Conservation (phyloP, 1,284 basidiomycete genomes). For the Apiotrichum sp. region DNA sequence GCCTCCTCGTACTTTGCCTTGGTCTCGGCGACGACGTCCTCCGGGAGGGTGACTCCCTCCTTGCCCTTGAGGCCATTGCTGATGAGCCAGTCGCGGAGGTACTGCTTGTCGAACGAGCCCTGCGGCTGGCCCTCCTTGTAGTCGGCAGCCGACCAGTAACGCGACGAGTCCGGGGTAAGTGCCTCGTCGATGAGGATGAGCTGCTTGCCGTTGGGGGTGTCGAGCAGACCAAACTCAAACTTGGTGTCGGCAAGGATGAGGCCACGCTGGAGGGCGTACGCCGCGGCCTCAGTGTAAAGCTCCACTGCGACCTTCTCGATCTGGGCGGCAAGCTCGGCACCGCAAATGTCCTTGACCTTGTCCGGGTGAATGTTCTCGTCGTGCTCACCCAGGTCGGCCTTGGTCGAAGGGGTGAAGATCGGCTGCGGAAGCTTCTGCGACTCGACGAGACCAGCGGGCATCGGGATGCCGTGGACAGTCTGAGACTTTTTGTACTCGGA, state of each 20-base stretch:
- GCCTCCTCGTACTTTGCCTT: conserved; percentile 71
- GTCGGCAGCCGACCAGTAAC: conserved; percentile 81
- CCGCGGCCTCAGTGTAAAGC: conserved; percentile 60
- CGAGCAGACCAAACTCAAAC: conserved; percentile 76
- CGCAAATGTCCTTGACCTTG: conserved; percentile 52
- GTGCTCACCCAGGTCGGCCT: conserved; percentile 88
- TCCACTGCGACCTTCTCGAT: conserved; percentile 43
- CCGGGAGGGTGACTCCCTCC: conserved; percentile 67
- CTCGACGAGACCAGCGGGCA: conserved; percentile 76
- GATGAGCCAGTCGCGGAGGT: conserved; percentile 82
- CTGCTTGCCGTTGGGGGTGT: conserved; percentile 44
- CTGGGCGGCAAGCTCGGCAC: conserved; percentile 43
- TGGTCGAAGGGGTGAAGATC: conserved; percentile 93
- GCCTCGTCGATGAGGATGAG: conserved; percentile 93
- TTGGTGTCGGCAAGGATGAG: conserved; percentile 95
- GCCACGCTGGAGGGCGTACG: conserved; percentile 69
- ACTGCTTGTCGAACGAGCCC: conserved; percentile 96
- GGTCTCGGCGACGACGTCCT: conserved; percentile 71
- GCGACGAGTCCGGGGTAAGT: conserved; percentile 92
- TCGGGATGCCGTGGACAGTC: conserved; percentile 79
- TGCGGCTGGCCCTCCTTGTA: conserved; percentile 74
- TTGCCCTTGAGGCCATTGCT: conserved; percentile 65
- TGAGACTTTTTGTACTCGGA: conserved; percentile 81
- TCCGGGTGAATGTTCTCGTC: conserved; percentile 97
- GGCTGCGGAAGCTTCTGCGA: conserved; percentile 74